Evolutionary conservation across 23 red algal genomes (phyloP), one percentile per base, ranked within the genome.

Genomic region (Chondrus crispus): DNA sequence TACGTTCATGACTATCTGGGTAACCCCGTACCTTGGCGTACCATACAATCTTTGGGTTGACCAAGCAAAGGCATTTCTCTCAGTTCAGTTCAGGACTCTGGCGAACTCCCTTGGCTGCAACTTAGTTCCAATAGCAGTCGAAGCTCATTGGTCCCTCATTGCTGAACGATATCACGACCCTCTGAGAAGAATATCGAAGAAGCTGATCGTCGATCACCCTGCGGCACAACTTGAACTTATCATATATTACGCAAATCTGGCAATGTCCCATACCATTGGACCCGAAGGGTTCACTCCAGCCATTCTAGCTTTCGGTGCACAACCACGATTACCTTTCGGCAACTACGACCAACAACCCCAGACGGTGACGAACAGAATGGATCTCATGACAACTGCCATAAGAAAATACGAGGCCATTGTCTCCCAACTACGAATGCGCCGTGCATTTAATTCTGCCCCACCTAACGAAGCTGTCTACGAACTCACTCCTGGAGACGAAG

Each of bases 81-180:
- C 71, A 4, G 44, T 48, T 5, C 39, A 43, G 28, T 76, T 76
- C 44, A 76, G 28, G 28, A 38, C 37, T 76, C 28, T 37, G 7
- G 71, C 71, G 11, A 37, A 24, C 24, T 26, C 44, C 33, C 39
- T 76, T 28, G 71, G 24, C 33, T 76, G 71, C 28, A 76, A 76
- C 28, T 24, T 76, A 8, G 39, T 76, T 4, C 71, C 24, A 26
- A 37, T 76, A 8, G 28, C 71, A 13, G 24, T 76, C 39, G 71
- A 76, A 76, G 71, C 7, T 20, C 71, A 76, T 48, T 76, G 71
- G 71, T 76, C 71, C 6, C 19, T 76, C 39, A 76, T 76, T 48
- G 71, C 39, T 37, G 71, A 76, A 38, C 71, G 71, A n/a, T 76
- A 76, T 20, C 71, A 76, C 71, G 71, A 76, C 44, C 71, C 5